phyloP scores from a whole-genome alignment of 2,329 filamentous ascomycete species.

The Rhinocladiella similis region DNA sequence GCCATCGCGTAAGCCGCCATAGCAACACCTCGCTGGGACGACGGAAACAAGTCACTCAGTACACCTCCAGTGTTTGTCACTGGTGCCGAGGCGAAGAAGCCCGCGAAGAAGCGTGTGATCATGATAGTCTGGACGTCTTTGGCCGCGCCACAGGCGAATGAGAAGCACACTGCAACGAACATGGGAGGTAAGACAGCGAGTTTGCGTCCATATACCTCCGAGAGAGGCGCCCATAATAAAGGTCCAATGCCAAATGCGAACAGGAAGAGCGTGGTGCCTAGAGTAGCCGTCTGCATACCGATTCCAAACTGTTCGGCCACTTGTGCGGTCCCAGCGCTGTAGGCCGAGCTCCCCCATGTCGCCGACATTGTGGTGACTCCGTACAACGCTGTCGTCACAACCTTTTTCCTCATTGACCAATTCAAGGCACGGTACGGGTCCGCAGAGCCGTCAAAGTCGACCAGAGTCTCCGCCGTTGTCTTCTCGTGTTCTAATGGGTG shows the following conservation, averaged over 20 bases:
- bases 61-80: conserved; percentile 72
- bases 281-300: conserved; percentile 44
- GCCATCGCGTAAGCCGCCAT: conserved; percentile 62
- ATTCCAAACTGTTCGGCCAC: conserved; percentile 53
- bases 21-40: conserved; percentile 63
- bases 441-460: conserved; percentile 71
- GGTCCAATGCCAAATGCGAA: conserved; percentile 61
- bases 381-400: conserved; percentile 64
- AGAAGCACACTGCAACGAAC: conserved; percentile 63
- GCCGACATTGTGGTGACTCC: conserved; percentile 63
- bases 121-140: conserved; percentile 68
- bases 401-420: conserved; percentile 70
- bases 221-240: conserved; percentile 71
- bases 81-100: conserved; percentile 48
- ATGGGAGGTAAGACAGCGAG: conserved; percentile 59
- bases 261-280: conserved; percentile 52
- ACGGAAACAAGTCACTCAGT: conserved; percentile 63
- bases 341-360: conserved; percentile 54
- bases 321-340: conserved; percentile 58
- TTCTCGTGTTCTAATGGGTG: conserved; percentile 2
- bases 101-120: conserved; percentile 59
- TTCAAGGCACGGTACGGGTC: conserved; percentile 72
- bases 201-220: conserved; percentile 70
- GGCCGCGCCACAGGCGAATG: conserved; percentile 62
- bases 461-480: conserved; percentile 33